These are phyloP conservation scores for Nakazawaea populi DNA, from an alignment of 805 yeast species.

Conservation along the genomic window DNA sequence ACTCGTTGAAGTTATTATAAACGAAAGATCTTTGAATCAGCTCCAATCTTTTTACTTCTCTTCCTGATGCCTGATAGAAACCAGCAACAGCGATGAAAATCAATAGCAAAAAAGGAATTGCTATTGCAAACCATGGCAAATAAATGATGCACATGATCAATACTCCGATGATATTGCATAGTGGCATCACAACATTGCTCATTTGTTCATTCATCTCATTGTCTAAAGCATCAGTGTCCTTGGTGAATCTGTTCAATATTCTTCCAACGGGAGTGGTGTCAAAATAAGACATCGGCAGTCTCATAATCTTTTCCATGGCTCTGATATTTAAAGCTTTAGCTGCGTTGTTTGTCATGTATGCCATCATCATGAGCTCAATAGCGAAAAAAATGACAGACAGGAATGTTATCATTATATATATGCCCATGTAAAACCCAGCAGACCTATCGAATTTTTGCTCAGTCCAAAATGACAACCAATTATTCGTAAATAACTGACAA, in stretches of 20 bases:
- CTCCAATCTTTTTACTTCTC: conserved; percentile 75
- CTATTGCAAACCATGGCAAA: conserved; percentile 18
- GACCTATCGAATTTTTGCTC: conserved; percentile 42
- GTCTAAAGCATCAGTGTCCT: conserved; percentile 80
- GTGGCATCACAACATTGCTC: conserved; percentile 50
- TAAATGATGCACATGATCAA: conserved; percentile 61
- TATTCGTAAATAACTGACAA: conserved; percentile 53
- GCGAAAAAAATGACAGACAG: conserved; percentile 38
- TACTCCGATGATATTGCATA: conserved; percentile 55
- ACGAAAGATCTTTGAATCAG: conserved; percentile 66
- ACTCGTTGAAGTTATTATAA: conserved; percentile 67
- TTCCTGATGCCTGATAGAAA: conserved; percentile 63
- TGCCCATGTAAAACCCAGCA: conserved; percentile 63
- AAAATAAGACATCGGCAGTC: conserved; percentile 76
- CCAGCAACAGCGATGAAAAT: conserved; percentile 39
- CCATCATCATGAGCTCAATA: conserved; percentile 38
- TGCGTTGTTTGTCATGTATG: conserved; percentile 45
- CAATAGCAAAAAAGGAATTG: conserved; percentile 46
- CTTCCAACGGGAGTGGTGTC: conserved; percentile 89
- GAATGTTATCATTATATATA: conserved; percentile 58
- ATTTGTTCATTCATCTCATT: conserved; percentile 71
- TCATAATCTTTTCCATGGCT: conserved; percentile 56
- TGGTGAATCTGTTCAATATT: conserved; percentile 78
- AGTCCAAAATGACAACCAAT: conserved; percentile 85
- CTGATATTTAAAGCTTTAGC: conserved; percentile 50